phyloP scores from a whole-genome alignment of 129 eudicot genomes.

The Arctium lappa region DNA sequence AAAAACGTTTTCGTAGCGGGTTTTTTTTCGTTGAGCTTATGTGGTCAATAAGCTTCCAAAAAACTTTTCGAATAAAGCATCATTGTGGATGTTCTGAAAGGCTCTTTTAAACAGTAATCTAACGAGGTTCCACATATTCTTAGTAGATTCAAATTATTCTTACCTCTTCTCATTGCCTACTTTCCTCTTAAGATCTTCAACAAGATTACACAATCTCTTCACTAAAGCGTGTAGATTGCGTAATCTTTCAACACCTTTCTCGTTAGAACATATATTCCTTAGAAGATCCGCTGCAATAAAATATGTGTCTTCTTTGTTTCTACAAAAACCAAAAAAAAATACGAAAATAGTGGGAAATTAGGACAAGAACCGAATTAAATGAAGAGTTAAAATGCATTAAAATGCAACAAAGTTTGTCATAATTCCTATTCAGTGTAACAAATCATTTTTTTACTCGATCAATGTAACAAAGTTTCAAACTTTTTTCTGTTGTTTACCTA shows the following conservation, averaged over 20 bases:
- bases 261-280: constrained; percentile 46
- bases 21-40: not conserved
- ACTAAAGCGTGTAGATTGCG: constrained; percentile 45
- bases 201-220: constrained; percentile 68
- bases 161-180: constrained; percentile 73
- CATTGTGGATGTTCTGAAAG: not conserved
- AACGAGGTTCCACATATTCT: not conserved
- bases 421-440: not conserved
- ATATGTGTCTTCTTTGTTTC: constrained; percentile 84
- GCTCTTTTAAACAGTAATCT: not conserved
- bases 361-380: not conserved
- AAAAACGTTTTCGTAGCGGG: too few relatives aligned
- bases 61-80: not conserved
- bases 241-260: constrained; percentile 50
- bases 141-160: not conserved
- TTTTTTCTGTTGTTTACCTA: too few relatives aligned
- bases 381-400: not conserved
- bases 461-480: not conserved
- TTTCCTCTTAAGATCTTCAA: constrained; percentile 69
- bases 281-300: constrained; percentile 77
- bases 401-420: not conserved
- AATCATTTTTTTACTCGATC: not conserved
- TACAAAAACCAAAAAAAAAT: constrained; percentile 9
- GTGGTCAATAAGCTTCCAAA: not conserved
- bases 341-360: not conserved